Evolutionary conservation across 129 eudicot species (phyloP).

Genomic region (Ambrosia trifida): DNA sequence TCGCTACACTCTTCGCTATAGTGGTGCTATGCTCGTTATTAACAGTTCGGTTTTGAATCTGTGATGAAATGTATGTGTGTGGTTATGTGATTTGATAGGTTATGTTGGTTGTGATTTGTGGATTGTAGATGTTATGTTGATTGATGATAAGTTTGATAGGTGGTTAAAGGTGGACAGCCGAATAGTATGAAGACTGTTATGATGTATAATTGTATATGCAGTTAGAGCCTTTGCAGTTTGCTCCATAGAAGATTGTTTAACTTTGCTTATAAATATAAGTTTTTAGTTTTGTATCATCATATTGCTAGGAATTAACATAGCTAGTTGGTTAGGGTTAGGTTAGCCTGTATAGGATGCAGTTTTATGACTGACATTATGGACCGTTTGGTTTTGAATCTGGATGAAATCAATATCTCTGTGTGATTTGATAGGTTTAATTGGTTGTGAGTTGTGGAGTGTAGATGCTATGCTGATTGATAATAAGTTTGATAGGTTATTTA

Average conservation of each 20-base stretch:
- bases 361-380: slow-evolving; percentile 4
- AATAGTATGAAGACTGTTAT: not conserved
- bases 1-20: not conserved
- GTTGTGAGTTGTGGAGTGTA: slow-evolving; percentile 9
- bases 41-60: not conserved
- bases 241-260: not conserved
- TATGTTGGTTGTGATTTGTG: slow-evolving; percentile 1
- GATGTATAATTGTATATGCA: slow-evolving; percentile 12
- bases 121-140: slow-evolving; percentile 19
- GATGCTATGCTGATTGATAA: slow-evolving; percentile 14
- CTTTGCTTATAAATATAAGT: too few relatives aligned
- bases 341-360: too few relatives aligned
- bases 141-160: not conserved
- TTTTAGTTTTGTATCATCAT: too few relatives aligned
- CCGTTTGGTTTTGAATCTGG: slow-evolving; percentile 2
- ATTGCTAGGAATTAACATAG: too few relatives aligned
- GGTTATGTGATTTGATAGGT: not conserved
- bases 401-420: not conserved
- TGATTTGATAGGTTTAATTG: not conserved
- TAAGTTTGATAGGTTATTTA: too few relatives aligned
- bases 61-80: not conserved
- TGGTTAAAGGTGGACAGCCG: slow-evolving; percentile 13
- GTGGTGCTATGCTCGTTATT: not conserved
- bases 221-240: slow-evolving; percentile 8
- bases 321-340: slow-evolving; percentile 28